A percentile compares a stretch with the other conserved stretches of the same genome.
phyloP scores from a whole-genome alignment of 352 stramenopile species.

The Phytophthora tubulina region DNA sequence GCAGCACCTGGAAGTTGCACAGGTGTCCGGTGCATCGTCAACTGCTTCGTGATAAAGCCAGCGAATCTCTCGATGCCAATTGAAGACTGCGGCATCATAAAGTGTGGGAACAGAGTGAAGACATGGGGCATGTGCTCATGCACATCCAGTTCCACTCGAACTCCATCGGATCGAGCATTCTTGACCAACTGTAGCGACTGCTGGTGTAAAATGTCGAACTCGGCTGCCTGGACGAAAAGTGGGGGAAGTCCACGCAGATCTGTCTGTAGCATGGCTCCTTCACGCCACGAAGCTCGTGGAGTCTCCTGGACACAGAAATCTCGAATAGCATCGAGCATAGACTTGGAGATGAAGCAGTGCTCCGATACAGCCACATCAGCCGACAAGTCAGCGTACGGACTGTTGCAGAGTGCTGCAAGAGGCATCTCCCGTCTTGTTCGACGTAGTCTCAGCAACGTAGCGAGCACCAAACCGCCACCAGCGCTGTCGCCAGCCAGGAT shows the following conservation, averaged over 20 bases:
- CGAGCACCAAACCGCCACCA: slow-evolving; percentile 55
- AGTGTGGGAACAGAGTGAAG: slow-evolving; percentile 63
- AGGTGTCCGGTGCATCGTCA: slow-evolving; percentile 31
- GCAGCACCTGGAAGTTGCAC: slow-evolving; percentile 36
- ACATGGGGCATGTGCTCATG: slow-evolving; percentile 69
- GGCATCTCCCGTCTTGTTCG: slow-evolving; percentile 35
- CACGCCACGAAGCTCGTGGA: slow-evolving; percentile 36
- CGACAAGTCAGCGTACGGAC: slow-evolving; percentile 60
- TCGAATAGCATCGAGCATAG: slow-evolving; percentile 50
- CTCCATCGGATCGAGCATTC: slow-evolving; percentile 42
- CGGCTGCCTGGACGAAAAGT: slow-evolving; percentile 52
- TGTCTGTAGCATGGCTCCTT: slow-evolving; percentile 48
- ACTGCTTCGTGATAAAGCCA: slow-evolving; percentile 49
- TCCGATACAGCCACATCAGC: slow-evolving; percentile 39
- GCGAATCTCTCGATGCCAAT: slow-evolving; percentile 55
- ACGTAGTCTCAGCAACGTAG: slow-evolving; percentile 53
- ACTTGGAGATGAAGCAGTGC: slow-evolving; percentile 62
- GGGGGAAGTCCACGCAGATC: slow-evolving; percentile 56
- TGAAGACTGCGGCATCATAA: slow-evolving; percentile 57
- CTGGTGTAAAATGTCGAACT: slow-evolving; percentile 61
- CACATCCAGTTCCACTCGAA: slow-evolving; percentile 55
- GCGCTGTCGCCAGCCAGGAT: slow-evolving; percentile 66
- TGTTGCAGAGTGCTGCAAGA: slow-evolving; percentile 49
- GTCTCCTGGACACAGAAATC: slow-evolving; percentile 39
- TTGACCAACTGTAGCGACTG: slow-evolving; percentile 49